Conservation (phyloP, 2,329 filamentous ascomycete genomes). For the Talaromyces verruculosus region DNA sequence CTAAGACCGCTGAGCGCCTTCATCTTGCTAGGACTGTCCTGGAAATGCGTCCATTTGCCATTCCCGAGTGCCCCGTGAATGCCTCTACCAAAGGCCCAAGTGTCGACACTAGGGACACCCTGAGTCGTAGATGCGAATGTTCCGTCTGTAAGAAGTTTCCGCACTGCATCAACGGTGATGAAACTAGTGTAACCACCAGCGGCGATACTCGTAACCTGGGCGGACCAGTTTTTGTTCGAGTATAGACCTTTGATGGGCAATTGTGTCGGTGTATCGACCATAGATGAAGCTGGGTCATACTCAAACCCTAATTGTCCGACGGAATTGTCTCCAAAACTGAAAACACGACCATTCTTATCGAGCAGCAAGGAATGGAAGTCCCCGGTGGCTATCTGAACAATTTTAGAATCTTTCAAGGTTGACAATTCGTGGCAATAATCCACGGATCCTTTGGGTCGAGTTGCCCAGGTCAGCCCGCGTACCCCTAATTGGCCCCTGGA, state of each 20-base stretch:
- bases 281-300: constrained; percentile 60
- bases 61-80: constrained; percentile 81
- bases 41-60: constrained; percentile 85
- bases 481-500: constrained; percentile 83
- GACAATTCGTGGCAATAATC: constrained; percentile 80
- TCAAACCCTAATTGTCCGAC: constrained; percentile 89
- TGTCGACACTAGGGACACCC: constrained; percentile 71
- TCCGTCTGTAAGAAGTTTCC: constrained; percentile 54
- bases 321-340: constrained; percentile 87
- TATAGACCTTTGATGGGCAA: constrained; percentile 74
- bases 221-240: constrained; percentile 59
- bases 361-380: constrained; percentile 82
- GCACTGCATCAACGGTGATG: constrained; percentile 74
- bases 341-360: constrained; percentile 73
- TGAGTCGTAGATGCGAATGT: constrained; percentile 52
- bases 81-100: constrained; percentile 84
- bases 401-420: constrained; percentile 67
- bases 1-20: constrained; percentile 78
- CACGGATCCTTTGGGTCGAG: constrained; percentile 72
- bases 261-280: constrained; percentile 67
- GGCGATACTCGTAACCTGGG: constrained; percentile 72
- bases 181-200: constrained; percentile 87
- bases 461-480: constrained; percentile 76
- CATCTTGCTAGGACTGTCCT: constrained; percentile 73
- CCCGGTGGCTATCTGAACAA: constrained; percentile 75